Conservation (phyloP, 1,284 basidiomycete species). For the Cryptococcus floricola region DNA sequence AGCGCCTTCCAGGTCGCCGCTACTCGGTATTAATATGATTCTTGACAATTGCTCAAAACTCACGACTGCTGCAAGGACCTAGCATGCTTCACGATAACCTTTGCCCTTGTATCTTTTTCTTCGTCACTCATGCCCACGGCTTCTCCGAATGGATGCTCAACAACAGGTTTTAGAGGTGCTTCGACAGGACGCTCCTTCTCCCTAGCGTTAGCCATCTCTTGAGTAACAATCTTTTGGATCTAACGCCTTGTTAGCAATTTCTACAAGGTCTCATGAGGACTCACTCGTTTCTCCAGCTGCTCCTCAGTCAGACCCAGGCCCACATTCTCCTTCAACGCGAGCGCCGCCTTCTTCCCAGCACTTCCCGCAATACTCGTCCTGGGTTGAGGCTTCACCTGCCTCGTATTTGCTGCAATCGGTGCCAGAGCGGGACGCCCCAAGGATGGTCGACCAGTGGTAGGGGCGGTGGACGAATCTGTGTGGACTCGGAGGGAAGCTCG, state of each 20-base stretch:
- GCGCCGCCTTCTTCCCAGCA: neutral
- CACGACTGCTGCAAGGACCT: slow-evolving; percentile 19
- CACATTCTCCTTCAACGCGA: neutral
- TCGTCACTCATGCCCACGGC: slow-evolving; percentile 4
- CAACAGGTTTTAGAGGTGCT: neutral
- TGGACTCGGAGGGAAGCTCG: slow-evolving; percentile 1
- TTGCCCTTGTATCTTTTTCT: slow-evolving; percentile 18
- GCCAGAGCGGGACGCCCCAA: slow-evolving; percentile 5
- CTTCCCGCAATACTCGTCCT: neutral
- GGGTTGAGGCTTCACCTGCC: neutral
- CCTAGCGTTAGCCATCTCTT: slow-evolving; percentile 4
- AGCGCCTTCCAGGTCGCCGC: slow-evolving; percentile 17
- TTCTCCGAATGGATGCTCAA: neutral
- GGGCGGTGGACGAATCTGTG: neutral
- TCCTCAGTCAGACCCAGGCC: slow-evolving; percentile 3
- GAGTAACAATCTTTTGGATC: slow-evolving; percentile 14
- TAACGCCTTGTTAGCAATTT: neutral
- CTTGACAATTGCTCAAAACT: neutral
- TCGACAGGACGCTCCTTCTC: neutral
- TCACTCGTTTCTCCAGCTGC: slow-evolving; percentile 10
- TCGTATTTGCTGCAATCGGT: slow-evolving; percentile 1
- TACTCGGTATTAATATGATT: neutral
- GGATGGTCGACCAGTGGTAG: neutral
- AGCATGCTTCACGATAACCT: slow-evolving; percentile 20
- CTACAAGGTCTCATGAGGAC: neutral